These are phyloP conservation scores for Chaetomiaceae sp. DNA, from an alignment of 2,329 filamentous ascomycete species.

Conservation along the genomic window DNA sequence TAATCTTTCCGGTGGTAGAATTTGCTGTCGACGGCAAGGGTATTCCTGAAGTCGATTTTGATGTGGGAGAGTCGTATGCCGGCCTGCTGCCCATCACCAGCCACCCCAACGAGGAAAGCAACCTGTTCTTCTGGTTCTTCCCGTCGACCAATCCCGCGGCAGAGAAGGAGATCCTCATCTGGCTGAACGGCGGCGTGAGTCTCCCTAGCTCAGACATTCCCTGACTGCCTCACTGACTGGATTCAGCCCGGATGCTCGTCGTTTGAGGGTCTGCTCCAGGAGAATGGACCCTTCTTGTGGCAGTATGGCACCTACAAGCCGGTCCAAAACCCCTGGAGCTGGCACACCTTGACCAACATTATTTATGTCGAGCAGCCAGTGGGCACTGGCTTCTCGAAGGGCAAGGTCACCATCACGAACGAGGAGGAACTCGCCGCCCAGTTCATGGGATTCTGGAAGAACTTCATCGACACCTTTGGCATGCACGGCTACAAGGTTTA, in stretches of 20 bases:
- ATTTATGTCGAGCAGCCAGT: slow-evolving; percentile 69
- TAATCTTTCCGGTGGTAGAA: slow-evolving; percentile 33
- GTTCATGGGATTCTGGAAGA: slow-evolving; percentile 74
- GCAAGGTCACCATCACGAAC: slow-evolving; percentile 57
- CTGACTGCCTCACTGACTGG: slow-evolving; percentile 2
- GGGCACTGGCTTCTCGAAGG: slow-evolving; percentile 64
- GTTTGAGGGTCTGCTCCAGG: slow-evolving; percentile 65
- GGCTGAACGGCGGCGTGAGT: slow-evolving; percentile 51
- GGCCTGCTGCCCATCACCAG: slow-evolving; percentile 55
- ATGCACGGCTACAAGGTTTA: slow-evolving; percentile 65
- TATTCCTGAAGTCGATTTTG: slow-evolving; percentile 65
- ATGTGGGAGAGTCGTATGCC: slow-evolving; percentile 63
- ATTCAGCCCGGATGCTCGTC: slow-evolving; percentile 53
- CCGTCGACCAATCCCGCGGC: slow-evolving; percentile 48
- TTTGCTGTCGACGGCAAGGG: slow-evolving; percentile 59
- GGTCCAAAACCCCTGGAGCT: slow-evolving; percentile 63
- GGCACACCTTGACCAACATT: slow-evolving; percentile 71
- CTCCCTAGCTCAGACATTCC: no score
- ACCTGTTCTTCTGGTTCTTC: slow-evolving; percentile 66
- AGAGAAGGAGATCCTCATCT: slow-evolving; percentile 57
- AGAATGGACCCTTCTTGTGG: slow-evolving; percentile 72
- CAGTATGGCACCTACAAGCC: slow-evolving; percentile 64
- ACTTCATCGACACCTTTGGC: slow-evolving; percentile 67
- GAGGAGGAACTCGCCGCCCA: slow-evolving; percentile 66
- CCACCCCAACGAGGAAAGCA: slow-evolving; percentile 37